Evolutionary conservation across 2,329 filamentous ascomycete species (phyloP).

Genomic region (Byssothecium circinans): DNA sequence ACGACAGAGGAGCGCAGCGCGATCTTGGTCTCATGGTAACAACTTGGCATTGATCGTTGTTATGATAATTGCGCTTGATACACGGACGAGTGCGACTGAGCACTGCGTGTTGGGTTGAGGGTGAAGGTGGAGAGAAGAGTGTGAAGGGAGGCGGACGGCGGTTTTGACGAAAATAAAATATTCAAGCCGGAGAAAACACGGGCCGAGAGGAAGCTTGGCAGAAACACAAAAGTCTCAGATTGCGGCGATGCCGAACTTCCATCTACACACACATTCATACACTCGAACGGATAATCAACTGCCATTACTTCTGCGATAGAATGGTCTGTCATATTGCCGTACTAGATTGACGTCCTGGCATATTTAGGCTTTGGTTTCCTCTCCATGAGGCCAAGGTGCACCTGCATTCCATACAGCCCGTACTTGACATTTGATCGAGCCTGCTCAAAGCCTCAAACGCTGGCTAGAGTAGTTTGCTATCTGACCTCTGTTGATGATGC

Average conservation of each 20-base stretch:
- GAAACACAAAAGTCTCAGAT: constrained; percentile 18
- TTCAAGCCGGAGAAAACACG: constrained; percentile 7
- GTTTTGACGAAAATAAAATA: neutral
- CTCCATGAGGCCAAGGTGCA: constrained; percentile 40
- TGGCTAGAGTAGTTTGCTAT: too few relatives aligned
- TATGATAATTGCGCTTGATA: neutral
- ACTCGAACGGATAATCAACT: constrained; percentile 51
- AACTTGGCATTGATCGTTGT: constrained; percentile 21
- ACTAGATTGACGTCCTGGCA: constrained; percentile 42
- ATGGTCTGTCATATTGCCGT: constrained; percentile 52
- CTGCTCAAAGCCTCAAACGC: too few relatives aligned
- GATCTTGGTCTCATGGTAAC: constrained; percentile 14
- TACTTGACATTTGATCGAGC: neutral
- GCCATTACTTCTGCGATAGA: constrained; percentile 41
- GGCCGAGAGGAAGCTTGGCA: constrained; percentile 19
- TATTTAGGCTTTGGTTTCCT: constrained; percentile 42
- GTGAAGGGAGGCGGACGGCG: neutral
- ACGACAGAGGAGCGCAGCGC: constrained; percentile 6
- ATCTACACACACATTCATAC: constrained; percentile 45
- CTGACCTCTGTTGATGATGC: too few relatives aligned
- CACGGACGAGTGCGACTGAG: neutral
- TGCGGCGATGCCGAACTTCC: constrained; percentile 18
- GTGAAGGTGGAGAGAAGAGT: neutral
- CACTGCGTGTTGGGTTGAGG: neutral
- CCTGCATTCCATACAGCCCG: constrained; percentile 42